Evolutionary conservation across 2,329 filamentous ascomycete species (phyloP).

Genomic region (Sporothrix variecibatus): DNA sequence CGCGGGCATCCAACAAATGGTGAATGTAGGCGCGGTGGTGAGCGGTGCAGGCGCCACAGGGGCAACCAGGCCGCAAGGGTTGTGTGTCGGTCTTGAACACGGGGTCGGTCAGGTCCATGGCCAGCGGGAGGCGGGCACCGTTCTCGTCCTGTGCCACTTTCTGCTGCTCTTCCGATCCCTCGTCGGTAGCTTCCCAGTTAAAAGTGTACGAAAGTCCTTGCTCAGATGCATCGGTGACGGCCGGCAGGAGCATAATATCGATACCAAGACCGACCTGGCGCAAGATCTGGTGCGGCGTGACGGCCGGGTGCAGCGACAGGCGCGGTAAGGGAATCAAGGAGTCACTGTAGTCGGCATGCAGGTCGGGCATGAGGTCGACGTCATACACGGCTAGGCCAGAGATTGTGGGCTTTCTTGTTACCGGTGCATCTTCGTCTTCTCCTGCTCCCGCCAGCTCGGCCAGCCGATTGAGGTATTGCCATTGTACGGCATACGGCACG

Average conservation of each 20-base stretch:
- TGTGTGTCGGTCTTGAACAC: conserved; percentile 61
- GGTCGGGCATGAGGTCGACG: conserved; percentile 64
- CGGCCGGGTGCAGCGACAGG: conserved; percentile 70
- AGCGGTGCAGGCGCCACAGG: conserved; percentile 78
- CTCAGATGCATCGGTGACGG: conserved; percentile 70
- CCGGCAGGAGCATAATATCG: conserved; percentile 74
- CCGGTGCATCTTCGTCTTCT: conserved; percentile 49
- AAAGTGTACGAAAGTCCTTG: conserved; percentile 84
- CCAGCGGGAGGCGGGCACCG: conserved; percentile 55
- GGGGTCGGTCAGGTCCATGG: conserved; percentile 74
- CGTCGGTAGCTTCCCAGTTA: conserved; percentile 58
- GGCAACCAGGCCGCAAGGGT: conserved; percentile 65
- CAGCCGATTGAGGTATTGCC: conserved; percentile 75
- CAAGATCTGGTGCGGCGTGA: conserved; percentile 75
- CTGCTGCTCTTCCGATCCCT: background rate
- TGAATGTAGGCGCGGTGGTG: conserved; percentile 88
- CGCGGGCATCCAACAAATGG: conserved; percentile 84
- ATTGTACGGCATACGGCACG: conserved; percentile 72
- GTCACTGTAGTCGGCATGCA: conserved; percentile 55
- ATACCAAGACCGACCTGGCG: conserved; percentile 74
- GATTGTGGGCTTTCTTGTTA: conserved; percentile 45
- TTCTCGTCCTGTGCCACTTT: conserved; percentile 12
- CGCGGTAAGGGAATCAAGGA: conserved; percentile 66
- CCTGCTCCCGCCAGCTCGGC: conserved; percentile 42
- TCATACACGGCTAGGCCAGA: conserved; percentile 79